Evolutionary conservation across 2,329 filamentous ascomycete genomes (phyloP), one percentile per base, ranked within the genome.

Genomic region (Trichoderma koningii): DNA sequence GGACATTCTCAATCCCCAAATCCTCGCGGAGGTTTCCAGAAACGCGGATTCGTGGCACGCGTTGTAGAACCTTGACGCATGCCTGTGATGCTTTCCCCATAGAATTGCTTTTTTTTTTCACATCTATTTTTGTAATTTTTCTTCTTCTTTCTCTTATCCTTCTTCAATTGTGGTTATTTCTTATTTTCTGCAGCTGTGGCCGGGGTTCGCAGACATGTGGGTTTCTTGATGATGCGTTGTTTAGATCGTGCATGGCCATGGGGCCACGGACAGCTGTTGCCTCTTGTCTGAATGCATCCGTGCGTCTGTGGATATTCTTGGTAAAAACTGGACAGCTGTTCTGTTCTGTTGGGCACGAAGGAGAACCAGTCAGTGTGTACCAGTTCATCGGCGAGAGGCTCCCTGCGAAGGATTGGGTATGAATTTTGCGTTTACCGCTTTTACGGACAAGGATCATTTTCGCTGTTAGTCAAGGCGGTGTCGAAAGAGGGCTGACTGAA

Each of bases 391-490:
- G 34, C 10, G 34, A 38, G 10, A 7, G 34, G 5, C 12, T 38
- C 34, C 10, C 34, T 38, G 14, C 12, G 10, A 38, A 14, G 12
- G 10, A 38, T 38, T 38, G 34, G 34, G 42, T 45, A 17, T 7
- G 42, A 45, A 56, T 44, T 44, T 23, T 44, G 53, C 41, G 41
- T 53, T 62, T 62, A 62, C 59, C 59, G 59, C 59, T 53, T n/a
- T 62, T 62, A 53, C 48, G n/a, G 59, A 62, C 59, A 62, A 51
- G 59, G 59, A 53, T 62, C 10, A 6, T 52, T 44, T 41, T 21
- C 30, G 23, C 48, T 21, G 56, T 7, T 52, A 4, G 14, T 38
- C 17, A 21, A 62, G 59, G 59, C 59, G 59, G 59, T 62, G 55
- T 48, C 55, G 55, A 38, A 14, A 38, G 12, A 59, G 4, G 34